Evolutionary conservation across 192 early-diverging fungal genomes (phyloP).

Genomic region (Coemansia aciculifera): DNA sequence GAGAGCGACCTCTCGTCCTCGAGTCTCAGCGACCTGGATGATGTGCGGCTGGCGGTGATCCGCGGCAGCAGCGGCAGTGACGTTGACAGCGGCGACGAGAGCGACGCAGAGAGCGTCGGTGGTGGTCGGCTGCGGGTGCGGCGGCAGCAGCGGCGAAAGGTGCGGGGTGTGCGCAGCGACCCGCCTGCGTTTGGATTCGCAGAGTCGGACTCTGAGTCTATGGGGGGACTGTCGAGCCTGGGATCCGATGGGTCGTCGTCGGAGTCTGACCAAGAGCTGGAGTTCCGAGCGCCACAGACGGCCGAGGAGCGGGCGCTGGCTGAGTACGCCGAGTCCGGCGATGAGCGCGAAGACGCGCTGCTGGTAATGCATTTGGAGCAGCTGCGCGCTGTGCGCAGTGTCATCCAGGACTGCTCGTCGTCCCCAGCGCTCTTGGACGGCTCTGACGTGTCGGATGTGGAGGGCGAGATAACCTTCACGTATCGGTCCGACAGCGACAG

Average conservation of each 20-base stretch:
- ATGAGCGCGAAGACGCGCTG: conserved; percentile 44
- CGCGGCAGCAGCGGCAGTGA: conserved; percentile 11
- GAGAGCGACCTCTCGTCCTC: conserved; percentile 35
- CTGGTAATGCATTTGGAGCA: conserved; percentile 51
- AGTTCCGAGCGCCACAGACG: conserved; percentile 38
- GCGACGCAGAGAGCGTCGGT: conserved; percentile 36
- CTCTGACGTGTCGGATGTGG: conserved; percentile 11
- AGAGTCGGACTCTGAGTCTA: background rate
- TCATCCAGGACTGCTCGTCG: conserved; percentile 39
- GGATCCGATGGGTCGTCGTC: conserved; percentile 9
- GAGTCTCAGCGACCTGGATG: conserved; percentile 50
- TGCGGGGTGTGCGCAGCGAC: background rate
- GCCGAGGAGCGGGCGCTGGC: conserved; percentile 38
- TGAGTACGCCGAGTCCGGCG: conserved; percentile 10
- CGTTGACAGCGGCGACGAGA: conserved; percentile 44
- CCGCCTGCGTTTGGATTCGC: background rate
- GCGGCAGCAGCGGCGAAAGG: background rate
- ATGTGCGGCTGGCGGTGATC: conserved; percentile 25
- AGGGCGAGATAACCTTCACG: conserved; percentile 34
- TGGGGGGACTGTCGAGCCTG: conserved; percentile 4
- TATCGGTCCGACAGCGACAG: conserved; percentile 24
- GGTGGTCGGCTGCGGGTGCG: conserved; percentile 1
- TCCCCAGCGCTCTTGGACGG: conserved; percentile 31
- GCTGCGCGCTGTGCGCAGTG: conserved; percentile 44
- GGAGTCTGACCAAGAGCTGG: conserved; percentile 46